Base-by-base conservation (phyloP, 2,329 filamentous ascomycete species). In the Penicillium rolfsii region DNA sequence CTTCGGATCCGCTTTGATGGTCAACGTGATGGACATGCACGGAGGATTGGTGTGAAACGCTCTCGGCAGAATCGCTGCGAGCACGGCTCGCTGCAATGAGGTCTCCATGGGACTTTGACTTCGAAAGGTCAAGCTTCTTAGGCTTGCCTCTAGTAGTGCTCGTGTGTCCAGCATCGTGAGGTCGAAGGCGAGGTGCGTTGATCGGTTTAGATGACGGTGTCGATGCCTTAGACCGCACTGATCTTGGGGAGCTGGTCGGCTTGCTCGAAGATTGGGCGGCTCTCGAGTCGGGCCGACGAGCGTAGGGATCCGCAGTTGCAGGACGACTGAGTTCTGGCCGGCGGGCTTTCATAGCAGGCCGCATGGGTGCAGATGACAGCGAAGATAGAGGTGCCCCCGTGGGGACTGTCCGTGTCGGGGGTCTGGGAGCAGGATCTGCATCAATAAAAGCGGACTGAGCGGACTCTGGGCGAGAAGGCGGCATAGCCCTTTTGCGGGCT, bases 401-500 rank as follows among this genome's bases (percentile, higher is more conserved):
- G n/a, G 76, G 72, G 16, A 77, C 70, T 54, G 73, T 72, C 50
- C 77, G 70, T 35, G 71, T 66, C 26, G 76, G 61, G 48, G 69
- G 64, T 49, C 71, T 71, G 16, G 67, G 76, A 61, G 55, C 74
- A 52, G 77, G 76, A 45, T 71, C 69, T 43, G 67, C 60, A 14
- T 75, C 74, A 43, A 83, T 78, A 64, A 85, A 81, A 46, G 77
- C 77, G 33, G 84, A 82, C 70, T 84, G 84, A 52, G 84, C 84
- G 62, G 85, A 86, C 68, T 79, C 84, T n/a, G 85, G 84, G 19
- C 84, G 80, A 52, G 84, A 81, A 24, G 82, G 80, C 19, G 82
- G 80, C 50, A 82, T 72, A 60, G 82, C 84, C 60, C 81, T 91
- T 78, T 92, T 93, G 72, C 94, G 90, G 5, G 92, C 93, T 70